Percentiles rank a stretch among this genome's conserved stretches.
phyloP scores from a whole-genome alignment of 2,329 filamentous ascomycete species.

The Pseudodiploospora longispora region DNA sequence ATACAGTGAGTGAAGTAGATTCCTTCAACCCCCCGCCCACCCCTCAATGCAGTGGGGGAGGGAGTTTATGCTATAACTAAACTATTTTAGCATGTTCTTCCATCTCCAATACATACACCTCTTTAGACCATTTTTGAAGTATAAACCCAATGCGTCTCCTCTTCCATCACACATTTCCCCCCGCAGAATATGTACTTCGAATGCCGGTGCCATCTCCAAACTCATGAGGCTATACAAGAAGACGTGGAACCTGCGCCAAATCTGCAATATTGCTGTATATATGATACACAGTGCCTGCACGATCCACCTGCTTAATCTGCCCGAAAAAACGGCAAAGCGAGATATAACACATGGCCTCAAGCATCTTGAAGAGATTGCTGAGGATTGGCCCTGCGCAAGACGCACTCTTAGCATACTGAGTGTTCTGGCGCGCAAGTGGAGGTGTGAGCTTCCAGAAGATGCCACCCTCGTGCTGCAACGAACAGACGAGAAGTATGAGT shows the following conservation, averaged over 20 bases:
- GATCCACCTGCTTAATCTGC: slow-evolving; percentile 86
- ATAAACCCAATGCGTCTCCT: slow-evolving; percentile 71
- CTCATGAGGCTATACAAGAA: slow-evolving; percentile 92
- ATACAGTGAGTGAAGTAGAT: slow-evolving; percentile 62
- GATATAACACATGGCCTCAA: slow-evolving; percentile 88
- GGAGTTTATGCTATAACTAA: slow-evolving; percentile 13
- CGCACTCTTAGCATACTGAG: slow-evolving; percentile 79
- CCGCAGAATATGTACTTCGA: slow-evolving; percentile 81
- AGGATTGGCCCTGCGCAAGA: slow-evolving; percentile 86
- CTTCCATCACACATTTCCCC: slow-evolving; percentile 83
- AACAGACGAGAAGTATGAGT: slow-evolving; percentile 72
- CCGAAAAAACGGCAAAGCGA: slow-evolving; percentile 80
- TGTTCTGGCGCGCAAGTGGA: slow-evolving; percentile 82
- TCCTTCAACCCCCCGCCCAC: background rate
- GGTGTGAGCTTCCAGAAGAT: slow-evolving; percentile 77
- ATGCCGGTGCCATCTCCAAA: slow-evolving; percentile 84
- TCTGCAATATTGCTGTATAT: slow-evolving; percentile 94
- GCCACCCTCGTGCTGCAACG: slow-evolving; percentile 67
- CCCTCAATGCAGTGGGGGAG: background rate
- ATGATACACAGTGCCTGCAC: slow-evolving; percentile 92
- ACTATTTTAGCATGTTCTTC: slow-evolving; percentile 75
- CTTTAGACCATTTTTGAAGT: slow-evolving; percentile 91
- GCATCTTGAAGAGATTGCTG: slow-evolving; percentile 89
- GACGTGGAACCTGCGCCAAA: slow-evolving; percentile 81
- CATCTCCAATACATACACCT: slow-evolving; percentile 92